Percentiles rank a stretch among this genome's conserved stretches.
Evolutionary conservation across 805 yeast species (phyloP).

Genomic region (Saccharomycopsis oosterbeekiorum): DNA sequence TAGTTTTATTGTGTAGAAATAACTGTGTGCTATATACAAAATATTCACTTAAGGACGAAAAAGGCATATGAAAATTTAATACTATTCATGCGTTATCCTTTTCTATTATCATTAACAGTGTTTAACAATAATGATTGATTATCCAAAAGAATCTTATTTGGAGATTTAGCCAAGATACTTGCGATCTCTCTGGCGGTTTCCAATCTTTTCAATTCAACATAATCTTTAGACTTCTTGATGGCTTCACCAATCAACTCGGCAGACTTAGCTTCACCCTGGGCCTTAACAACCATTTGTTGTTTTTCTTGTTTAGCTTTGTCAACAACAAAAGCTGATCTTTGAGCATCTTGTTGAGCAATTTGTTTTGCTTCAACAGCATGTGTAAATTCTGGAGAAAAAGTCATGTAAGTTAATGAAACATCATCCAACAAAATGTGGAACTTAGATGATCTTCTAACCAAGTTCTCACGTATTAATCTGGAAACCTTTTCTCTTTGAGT

Average conservation of each 20-base stretch:
- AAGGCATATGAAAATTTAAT: not conserved
- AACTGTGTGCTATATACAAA: not conserved
- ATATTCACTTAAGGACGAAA: not conserved
- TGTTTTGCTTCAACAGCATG: constrained; percentile 97
- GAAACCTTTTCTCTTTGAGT: constrained; percentile 98
- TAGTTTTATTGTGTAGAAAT: not conserved
- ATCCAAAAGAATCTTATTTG: constrained; percentile 85
- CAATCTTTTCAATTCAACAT: constrained; percentile 91
- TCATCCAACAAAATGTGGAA: constrained; percentile 87
- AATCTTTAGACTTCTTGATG: constrained; percentile 90
- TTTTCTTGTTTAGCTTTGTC: constrained; percentile 97
- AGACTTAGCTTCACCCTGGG: constrained; percentile 96
- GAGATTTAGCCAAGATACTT: constrained; percentile 68
- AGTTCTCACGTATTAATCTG: constrained; percentile 78
- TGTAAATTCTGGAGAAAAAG: constrained; percentile 95
- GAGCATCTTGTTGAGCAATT: constrained; percentile 99
- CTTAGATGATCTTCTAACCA: constrained; percentile 82
- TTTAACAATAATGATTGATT: constrained; percentile 86
- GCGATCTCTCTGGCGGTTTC: constrained; percentile 98
- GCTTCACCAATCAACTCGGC: constrained; percentile 99
- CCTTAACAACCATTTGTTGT: constrained; percentile 92
- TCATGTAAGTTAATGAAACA: constrained; percentile 93
- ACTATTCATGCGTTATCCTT: not conserved
- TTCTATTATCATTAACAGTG: constrained; percentile 72
- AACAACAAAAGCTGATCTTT: constrained; percentile 93